Conservation (phyloP, 345 rosid genomes). For the Linum trigynum region DNA sequence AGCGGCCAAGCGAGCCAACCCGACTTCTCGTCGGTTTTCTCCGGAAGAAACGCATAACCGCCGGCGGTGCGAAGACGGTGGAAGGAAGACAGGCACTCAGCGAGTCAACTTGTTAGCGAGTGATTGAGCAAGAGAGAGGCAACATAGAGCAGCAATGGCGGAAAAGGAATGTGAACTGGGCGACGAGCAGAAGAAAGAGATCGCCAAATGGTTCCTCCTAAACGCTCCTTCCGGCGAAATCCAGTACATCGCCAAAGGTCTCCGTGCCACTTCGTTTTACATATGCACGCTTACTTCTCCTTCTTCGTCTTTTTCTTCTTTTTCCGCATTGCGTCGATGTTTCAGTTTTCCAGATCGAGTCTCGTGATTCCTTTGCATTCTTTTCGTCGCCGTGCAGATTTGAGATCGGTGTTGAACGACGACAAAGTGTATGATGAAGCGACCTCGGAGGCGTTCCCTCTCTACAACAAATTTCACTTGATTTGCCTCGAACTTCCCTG, state of each 20-base stretch:
- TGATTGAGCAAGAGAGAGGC: neutral
- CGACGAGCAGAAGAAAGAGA: conserved; percentile 75
- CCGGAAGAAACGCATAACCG: no score
- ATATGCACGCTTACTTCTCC: neutral
- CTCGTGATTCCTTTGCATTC: neutral
- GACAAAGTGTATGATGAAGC: conserved; percentile 63
- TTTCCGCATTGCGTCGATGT: neutral
- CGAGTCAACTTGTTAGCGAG: neutral
- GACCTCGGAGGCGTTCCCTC: conserved; percentile 73
- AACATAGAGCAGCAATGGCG: conserved; percentile 37
- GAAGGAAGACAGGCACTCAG: conserved; percentile 2
- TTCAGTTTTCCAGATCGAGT: conserved; percentile 1
- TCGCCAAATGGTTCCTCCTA: conserved; percentile 98
- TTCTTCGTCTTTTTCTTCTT: neutral
- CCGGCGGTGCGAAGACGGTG: neutral
- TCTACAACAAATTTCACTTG: conserved; percentile 83
- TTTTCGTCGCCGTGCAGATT: conserved; percentile 37
- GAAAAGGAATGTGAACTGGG: conserved; percentile 45
- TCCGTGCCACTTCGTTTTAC: neutral
- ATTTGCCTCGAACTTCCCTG: conserved; percentile 72
- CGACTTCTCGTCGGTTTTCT: no score
- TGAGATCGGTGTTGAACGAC: conserved; percentile 59
- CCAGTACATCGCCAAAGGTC: conserved; percentile 92
- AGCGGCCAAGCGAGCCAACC: no score
- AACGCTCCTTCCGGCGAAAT: conserved; percentile 96